Evolutionary conservation across 225 moss, liverwort and hornwort species (phyloP), one percentile per base, ranked within the genome.

Genomic region (Antitrichia curtipendula): DNA sequence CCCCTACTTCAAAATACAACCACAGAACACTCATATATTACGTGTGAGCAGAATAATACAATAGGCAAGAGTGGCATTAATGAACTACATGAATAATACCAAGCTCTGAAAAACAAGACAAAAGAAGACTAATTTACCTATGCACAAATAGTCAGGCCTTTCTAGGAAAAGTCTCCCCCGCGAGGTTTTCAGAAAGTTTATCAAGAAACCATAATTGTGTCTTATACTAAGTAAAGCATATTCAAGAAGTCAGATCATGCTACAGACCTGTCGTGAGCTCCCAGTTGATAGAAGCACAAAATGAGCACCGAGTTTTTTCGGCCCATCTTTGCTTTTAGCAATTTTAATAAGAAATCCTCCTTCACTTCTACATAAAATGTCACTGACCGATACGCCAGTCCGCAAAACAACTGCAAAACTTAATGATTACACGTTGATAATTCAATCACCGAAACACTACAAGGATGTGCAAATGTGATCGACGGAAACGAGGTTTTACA

Each of bases 231-330:
- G 57, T 73, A 32, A 13, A 64, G 62, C 64, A 88, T 52, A 54
- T 38, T 65, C 18, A 76, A 80, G 50, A 81, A 31, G 53, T 71
- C 38, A 80, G 36, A 81, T 34, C 57, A 52, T 53, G 75, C 47
- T 74, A 74, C 38, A 69, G 75, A 95, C 97, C 97, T 95, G 95
- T 65, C 74, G 87, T 36, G 98, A 91, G 91, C 95, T 96, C 41
- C 98, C 96, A 88, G 96, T 95, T 70, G 98, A 92, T 75, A 98
- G 88, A 87, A 98, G 96, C 77, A 98, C 94, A 89, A 88, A 95
- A 60, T 91, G 90, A 77, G 95, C 91, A 80, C 80, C 80, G 68
- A 98, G 53, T 36, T 83, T 88, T 86, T 82, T 84, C 23, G 75
- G 88, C 23, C 82, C 93, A 73, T 87, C 83, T 71, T 93, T 92